These are phyloP conservation scores for Cordyceps militaris DNA, from an alignment of 2,329 filamentous ascomycete species.

Conservation along the genomic window DNA sequence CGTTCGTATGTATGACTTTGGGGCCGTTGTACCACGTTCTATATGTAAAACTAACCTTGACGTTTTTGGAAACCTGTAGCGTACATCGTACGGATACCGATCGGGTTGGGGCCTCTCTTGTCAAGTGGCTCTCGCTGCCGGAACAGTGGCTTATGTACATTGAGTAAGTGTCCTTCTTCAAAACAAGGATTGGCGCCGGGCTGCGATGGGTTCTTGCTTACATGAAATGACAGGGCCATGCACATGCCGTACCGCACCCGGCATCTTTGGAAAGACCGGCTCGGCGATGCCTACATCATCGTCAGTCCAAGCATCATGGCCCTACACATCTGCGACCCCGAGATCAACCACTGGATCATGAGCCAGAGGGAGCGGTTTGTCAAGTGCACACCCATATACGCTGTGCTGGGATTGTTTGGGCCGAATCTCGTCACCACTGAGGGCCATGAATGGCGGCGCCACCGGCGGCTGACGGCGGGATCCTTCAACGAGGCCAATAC, in stretches of 20 bases:
- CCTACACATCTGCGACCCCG: slow-evolving; percentile 55
- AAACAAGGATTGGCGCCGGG: not conserved
- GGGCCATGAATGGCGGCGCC: slow-evolving; percentile 61
- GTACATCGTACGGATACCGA: not conserved
- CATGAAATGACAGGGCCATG: slow-evolving; percentile 36
- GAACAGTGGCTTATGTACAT: slow-evolving; percentile 52
- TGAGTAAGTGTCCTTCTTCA: slow-evolving; percentile 39
- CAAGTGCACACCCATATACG: slow-evolving; percentile 30
- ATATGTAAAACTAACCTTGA: not conserved
- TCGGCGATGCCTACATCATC: slow-evolving; percentile 59
- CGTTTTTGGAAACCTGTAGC: not conserved
- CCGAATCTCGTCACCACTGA: slow-evolving; percentile 66
- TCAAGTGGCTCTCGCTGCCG: slow-evolving; percentile 44
- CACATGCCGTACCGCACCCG: slow-evolving; percentile 48
- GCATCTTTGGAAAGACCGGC: slow-evolving; percentile 49
- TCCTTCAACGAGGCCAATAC: slow-evolving; percentile 74
- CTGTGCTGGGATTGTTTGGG: slow-evolving; percentile 46
- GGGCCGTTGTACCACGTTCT: not conserved
- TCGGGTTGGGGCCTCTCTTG: slow-evolving; percentile 30
- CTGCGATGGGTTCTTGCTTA: not conserved
- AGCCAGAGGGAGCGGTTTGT: slow-evolving; percentile 63
- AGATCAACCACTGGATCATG: slow-evolving; percentile 59
- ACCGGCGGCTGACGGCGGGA: slow-evolving; percentile 64
- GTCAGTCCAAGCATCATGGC: slow-evolving; percentile 49
- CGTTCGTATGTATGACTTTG: slow-evolving; percentile 37